A percentile compares a stretch with the other conserved stretches of the same genome.
phyloP scores from a whole-genome alignment of 2,329 filamentous ascomycete species.

The Pseudogymnoascus sp. region DNA sequence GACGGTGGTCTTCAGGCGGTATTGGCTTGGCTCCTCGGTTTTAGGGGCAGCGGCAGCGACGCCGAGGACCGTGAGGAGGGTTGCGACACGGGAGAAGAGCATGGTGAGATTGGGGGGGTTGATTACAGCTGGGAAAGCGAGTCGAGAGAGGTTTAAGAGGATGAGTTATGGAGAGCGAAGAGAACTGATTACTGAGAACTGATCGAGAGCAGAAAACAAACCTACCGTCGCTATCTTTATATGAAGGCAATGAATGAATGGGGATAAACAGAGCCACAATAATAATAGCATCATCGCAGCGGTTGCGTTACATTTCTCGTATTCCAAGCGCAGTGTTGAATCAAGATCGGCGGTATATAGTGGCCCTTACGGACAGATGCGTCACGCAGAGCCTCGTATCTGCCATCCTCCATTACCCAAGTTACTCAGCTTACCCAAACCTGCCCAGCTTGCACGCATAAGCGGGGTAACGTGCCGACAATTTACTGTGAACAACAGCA shows the following conservation, averaged over 20 bases:
- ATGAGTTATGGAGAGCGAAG: background rate
- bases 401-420: background rate
- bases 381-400: constrained; percentile 6
- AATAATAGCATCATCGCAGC: constrained; percentile 3
- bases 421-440: background rate
- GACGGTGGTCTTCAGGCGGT: constrained; percentile 19
- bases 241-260: background rate
- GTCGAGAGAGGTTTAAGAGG: background rate
- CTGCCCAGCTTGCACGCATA: background rate
- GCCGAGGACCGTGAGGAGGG: background rate
- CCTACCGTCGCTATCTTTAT: background rate
- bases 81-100: background rate
- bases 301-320: constrained; percentile 1
- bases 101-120: background rate
- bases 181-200: background rate
- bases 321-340: background rate
- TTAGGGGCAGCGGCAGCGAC: background rate
- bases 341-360: constrained; percentile 5
- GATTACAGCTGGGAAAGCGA: background rate
- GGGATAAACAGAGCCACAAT: constrained; percentile 4
- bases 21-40: background rate
- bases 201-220: background rate
- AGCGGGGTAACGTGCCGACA: background rate
- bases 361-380: background rate
- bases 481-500: background rate